These are phyloP conservation scores for Pythium volutum DNA, from an alignment of 352 stramenopile species.

Conservation along the genomic window DNA sequence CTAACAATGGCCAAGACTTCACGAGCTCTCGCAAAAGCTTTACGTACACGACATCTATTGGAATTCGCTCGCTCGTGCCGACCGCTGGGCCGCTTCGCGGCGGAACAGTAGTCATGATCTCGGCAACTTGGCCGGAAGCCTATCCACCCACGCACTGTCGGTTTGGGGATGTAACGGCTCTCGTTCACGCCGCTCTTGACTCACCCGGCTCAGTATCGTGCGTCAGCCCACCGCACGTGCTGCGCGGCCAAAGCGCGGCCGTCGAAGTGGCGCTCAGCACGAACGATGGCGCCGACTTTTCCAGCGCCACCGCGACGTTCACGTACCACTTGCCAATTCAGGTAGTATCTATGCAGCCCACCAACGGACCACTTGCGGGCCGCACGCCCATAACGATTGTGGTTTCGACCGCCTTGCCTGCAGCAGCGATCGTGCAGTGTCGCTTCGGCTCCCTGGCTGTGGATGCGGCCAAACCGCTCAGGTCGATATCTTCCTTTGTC, in stretches of 20 bases:
- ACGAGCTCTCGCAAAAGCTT: constrained; percentile 23
- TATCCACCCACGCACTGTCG: constrained; percentile 32
- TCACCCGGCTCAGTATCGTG: constrained; percentile 23
- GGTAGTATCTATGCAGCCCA: constrained; percentile 35
- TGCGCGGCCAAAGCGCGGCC: constrained; percentile 21
- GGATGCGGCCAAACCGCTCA: constrained; percentile 9
- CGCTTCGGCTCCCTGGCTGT: constrained; percentile 50
- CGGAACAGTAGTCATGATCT: constrained; percentile 27
- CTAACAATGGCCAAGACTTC: constrained; percentile 56
- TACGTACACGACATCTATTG: constrained; percentile 24
- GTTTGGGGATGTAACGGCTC: constrained; percentile 25
- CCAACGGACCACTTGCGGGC: constrained; percentile 46
- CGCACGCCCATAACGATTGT: constrained; percentile 51
- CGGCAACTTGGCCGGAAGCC: not conserved
- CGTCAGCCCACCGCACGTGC: constrained; percentile 20
- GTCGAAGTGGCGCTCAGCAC: constrained; percentile 32
- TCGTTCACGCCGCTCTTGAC: constrained; percentile 5
- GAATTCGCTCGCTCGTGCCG: constrained; percentile 21
- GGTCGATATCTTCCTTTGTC: constrained; percentile 7
- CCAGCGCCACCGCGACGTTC: constrained; percentile 30
- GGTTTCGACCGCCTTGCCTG: constrained; percentile 22
- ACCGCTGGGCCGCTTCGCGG: constrained; percentile 24
- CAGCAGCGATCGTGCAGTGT: constrained; percentile 36
- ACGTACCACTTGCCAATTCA: constrained; percentile 40
- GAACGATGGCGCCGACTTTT: constrained; percentile 39